A percentile compares a stretch with the other conserved stretches of the same genome.
Evolutionary conservation across 164 flowering plant species (phyloP).

Genomic region (Sedum album): DNA sequence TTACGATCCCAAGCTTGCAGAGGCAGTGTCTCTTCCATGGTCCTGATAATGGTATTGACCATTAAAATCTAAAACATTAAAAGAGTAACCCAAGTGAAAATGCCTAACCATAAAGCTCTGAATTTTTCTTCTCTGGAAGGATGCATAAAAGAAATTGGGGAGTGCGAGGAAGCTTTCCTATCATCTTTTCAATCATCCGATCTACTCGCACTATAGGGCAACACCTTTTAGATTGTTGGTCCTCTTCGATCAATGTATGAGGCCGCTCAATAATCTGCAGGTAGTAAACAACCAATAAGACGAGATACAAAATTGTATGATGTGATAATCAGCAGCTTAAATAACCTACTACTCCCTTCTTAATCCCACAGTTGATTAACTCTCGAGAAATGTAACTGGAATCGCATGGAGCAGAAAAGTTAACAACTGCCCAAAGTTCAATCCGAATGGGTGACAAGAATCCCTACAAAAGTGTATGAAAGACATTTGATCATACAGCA

Average conservation of each 20-base stretch:
- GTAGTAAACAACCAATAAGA: not conserved
- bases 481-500: not conserved
- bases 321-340: not conserved
- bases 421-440: slow-evolving; percentile 62
- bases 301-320: not conserved
- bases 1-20: slow-evolving; percentile 48
- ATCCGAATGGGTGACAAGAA: slow-evolving; percentile 26
- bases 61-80: not conserved
- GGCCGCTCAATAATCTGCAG: slow-evolving; percentile 67
- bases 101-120: slow-evolving; percentile 62
- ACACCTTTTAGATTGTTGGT: slow-evolving; percentile 30
- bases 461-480: not conserved
- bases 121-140: slow-evolving; percentile 66
- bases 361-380: slow-evolving; percentile 60
- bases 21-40: slow-evolving; percentile 87
- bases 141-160: slow-evolving; percentile 72
- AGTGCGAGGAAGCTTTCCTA: slow-evolving; percentile 36
- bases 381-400: slow-evolving; percentile 55
- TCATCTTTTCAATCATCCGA: slow-evolving; percentile 56
- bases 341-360: slow-evolving; percentile 59
- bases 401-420: slow-evolving; percentile 73
- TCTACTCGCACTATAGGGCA: slow-evolving; percentile 59
- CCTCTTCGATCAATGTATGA: slow-evolving; percentile 63
- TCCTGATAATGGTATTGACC: slow-evolving; percentile 28
- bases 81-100: slow-evolving; percentile 1